Conservation (phyloP, 768 basidiomycete species). For the Mycena olivaceomarginata region DNA sequence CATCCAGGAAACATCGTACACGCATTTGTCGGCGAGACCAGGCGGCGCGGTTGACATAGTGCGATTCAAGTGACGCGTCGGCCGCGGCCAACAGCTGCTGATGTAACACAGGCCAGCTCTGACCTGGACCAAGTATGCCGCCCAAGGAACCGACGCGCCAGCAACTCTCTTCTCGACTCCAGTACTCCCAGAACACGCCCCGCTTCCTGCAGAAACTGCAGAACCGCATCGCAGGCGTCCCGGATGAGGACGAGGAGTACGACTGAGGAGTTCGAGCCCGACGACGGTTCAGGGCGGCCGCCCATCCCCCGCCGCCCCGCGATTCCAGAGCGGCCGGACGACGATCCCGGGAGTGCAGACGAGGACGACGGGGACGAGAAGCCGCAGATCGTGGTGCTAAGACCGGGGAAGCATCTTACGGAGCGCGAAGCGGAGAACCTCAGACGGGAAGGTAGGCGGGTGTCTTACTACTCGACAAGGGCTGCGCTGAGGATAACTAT, state of each 20-base stretch:
- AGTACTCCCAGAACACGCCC: slow-evolving; percentile 78
- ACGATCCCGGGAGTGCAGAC: slow-evolving; percentile 83
- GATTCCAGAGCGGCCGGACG: slow-evolving; percentile 80
- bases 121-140: slow-evolving; percentile 53
- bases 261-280: slow-evolving; percentile 73
- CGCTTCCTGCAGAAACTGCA: slow-evolving; percentile 67
- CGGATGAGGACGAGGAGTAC: slow-evolving; percentile 68
- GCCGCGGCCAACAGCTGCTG: not conserved
- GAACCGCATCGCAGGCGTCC: slow-evolving; percentile 74
- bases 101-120: not conserved
- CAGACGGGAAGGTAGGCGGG: slow-evolving; percentile 77
- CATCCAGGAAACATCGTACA: slow-evolving; percentile 36
- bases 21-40: not conserved
- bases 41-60: not conserved
- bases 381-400: slow-evolving; percentile 93
- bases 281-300: slow-evolving; percentile 80
- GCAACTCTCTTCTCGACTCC: slow-evolving; percentile 82
- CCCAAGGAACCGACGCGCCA: slow-evolving; percentile 81
- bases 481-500: not conserved
- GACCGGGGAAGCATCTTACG: slow-evolving; percentile 90
- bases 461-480: not conserved
- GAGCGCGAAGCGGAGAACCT: slow-evolving; percentile 88
- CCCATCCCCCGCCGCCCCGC: slow-evolving; percentile 86
- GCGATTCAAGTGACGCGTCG: not conserved
- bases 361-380: slow-evolving; percentile 87